These are phyloP conservation scores for Aspergillus biplanus DNA, from an alignment of 495 filamentous ascomycete species.

Conservation along the genomic window DNA sequence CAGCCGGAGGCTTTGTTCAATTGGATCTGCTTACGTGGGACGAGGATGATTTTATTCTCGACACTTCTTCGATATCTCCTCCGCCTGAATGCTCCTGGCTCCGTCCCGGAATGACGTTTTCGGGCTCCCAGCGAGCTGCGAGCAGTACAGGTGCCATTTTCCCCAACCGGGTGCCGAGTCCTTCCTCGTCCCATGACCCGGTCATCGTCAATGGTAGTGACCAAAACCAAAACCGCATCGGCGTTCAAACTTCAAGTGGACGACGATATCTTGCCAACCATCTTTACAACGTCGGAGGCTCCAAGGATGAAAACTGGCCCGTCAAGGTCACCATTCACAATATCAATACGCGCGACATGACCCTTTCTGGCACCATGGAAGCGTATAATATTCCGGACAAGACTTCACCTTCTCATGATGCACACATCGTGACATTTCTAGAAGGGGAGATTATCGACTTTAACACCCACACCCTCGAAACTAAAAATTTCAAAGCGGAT, in stretches of 20 bases:
- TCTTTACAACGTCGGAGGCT: slow-evolving; percentile 30
- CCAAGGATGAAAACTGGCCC: slow-evolving; percentile 66
- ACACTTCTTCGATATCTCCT: slow-evolving; percentile 56
- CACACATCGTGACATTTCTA: slow-evolving; percentile 71
- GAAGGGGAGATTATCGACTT: slow-evolving; percentile 82
- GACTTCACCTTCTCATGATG: slow-evolving; percentile 54
- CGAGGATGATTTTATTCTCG: slow-evolving; percentile 65
- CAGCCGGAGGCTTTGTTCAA: slow-evolving; percentile 53
- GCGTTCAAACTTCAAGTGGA: slow-evolving; percentile 35
- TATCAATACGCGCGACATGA: slow-evolving; percentile 66
- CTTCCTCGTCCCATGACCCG: slow-evolving; percentile 34
- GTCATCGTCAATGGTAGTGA: slow-evolving; percentile 48
- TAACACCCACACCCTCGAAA: slow-evolving; percentile 66
- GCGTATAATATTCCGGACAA: slow-evolving; percentile 74
- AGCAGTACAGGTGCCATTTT: slow-evolving; percentile 35
- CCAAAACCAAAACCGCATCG: slow-evolving; percentile 32
- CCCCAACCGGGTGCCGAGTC: slow-evolving; percentile 34
- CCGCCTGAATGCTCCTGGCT: slow-evolving; percentile 68
- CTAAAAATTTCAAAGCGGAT: slow-evolving; percentile 66
- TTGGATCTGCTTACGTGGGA: slow-evolving; percentile 47
- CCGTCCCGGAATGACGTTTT: slow-evolving; percentile 64
- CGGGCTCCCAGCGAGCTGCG: slow-evolving; percentile 60
- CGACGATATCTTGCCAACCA: slow-evolving; percentile 45
- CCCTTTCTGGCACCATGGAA: slow-evolving; percentile 76
- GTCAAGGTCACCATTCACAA: slow-evolving; percentile 73